These are phyloP conservation scores for Cantharellus anzutake DNA, from an alignment of 768 basidiomycete species.

Conservation along the genomic window DNA sequence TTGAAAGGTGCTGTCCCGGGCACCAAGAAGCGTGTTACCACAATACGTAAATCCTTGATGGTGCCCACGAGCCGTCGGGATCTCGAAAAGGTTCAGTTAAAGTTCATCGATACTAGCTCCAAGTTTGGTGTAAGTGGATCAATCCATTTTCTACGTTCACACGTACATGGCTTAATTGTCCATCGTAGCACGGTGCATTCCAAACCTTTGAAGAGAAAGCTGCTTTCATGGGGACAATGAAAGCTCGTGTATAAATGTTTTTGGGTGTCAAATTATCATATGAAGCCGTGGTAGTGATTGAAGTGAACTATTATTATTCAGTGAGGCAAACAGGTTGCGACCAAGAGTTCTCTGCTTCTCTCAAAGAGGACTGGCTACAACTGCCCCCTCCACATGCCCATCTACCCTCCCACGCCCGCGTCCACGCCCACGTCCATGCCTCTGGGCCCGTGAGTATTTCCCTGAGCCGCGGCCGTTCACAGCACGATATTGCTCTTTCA, in stretches of 20 bases:
- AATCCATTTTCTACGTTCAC: neutral
- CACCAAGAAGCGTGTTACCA: constrained; percentile 95
- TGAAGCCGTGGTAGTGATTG: too few relatives aligned
- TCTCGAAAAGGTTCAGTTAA: constrained; percentile 94
- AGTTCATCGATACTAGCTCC: constrained; percentile 97
- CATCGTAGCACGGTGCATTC: constrained; percentile 73
- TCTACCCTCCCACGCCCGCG: too few relatives aligned
- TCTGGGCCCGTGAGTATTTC: neutral
- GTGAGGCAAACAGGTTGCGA: too few relatives aligned
- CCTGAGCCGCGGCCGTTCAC: constrained; percentile 12
- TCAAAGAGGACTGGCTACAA: too few relatives aligned
- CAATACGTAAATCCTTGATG: constrained; percentile 93
- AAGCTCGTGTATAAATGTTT: constrained; percentile 43
- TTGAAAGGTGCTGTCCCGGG: constrained; percentile 92
- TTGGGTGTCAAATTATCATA: neutral
- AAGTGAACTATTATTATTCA: too few relatives aligned
- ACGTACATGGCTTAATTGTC: neutral
- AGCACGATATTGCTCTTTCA: constrained; percentile 51
- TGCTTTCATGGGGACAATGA: constrained; percentile 85
- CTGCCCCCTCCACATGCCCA: too few relatives aligned
- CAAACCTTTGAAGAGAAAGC: constrained; percentile 94
- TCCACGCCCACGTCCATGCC: too few relatives aligned
- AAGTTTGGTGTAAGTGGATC: constrained; percentile 70
- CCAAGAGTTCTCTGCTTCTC: too few relatives aligned
- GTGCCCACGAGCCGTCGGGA: constrained; percentile 89